Conservation (phyloP, 2,329 filamentous ascomycete genomes). For the Diaporthe ilicicola region DNA sequence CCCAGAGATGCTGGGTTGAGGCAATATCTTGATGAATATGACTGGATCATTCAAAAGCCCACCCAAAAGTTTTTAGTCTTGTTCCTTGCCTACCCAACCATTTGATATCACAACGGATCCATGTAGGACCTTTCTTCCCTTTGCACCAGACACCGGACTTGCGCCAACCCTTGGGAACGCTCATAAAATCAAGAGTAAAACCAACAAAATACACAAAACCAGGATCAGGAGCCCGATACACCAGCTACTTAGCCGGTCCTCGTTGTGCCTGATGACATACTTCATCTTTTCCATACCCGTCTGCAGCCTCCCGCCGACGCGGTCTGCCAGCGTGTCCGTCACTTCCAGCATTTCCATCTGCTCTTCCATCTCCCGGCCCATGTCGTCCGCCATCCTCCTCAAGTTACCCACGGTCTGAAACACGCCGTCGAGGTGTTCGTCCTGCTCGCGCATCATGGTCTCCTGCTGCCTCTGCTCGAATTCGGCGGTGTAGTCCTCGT, state of each 20-base stretch:
- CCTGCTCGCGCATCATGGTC: constrained; percentile 94
- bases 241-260: constrained; percentile 87
- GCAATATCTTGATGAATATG: constrained; percentile 7
- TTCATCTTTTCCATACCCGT: constrained; percentile 87
- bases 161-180: neutral
- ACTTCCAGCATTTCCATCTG: constrained; percentile 89
- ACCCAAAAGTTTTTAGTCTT: neutral
- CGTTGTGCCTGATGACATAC: constrained; percentile 86
- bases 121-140: neutral
- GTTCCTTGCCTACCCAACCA: neutral
- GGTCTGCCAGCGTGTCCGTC: constrained; percentile 84
- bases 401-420: constrained; percentile 93
- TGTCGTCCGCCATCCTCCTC: constrained; percentile 88
- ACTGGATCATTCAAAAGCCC: constrained; percentile 14
- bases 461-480: constrained; percentile 93
- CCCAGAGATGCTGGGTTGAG: neutral
- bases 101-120: constrained; percentile 17
- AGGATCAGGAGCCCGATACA: constrained; percentile 91
- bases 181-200: constrained; percentile 75
- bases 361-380: constrained; percentile 96
- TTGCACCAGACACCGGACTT: neutral
- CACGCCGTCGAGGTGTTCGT: constrained; percentile 90
- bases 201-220: constrained; percentile 84
- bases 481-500: constrained; percentile 74
- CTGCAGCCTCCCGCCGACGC: constrained; percentile 85